Base-by-base conservation (phyloP, 2,329 filamentous ascomycete species). In the Diplodia scrobiculata region DNA sequence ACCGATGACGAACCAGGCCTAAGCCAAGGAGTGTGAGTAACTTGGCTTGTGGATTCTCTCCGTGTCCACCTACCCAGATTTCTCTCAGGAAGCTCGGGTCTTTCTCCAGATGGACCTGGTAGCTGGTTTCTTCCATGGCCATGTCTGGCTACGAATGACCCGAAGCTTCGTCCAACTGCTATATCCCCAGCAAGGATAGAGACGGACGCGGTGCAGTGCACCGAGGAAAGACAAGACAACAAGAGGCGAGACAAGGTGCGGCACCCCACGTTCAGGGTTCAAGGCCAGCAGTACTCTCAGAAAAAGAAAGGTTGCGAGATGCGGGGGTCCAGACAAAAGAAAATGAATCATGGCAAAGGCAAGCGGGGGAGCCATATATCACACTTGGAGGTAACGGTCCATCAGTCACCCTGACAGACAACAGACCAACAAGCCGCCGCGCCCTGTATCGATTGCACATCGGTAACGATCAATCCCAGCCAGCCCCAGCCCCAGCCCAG, bases 1-100 rank as follows among this genome's bases (percentile, higher is more conserved):
- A 1, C 78, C 78, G 29, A 78, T 59, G 1, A 67, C 72, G 51
- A 74, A 80, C 21, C 62, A 64, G 1, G 62, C 45, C 59, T 63
- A 19, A 5, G 29, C 3, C 19, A n/a, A 36, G 11, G 2, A 29
- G 29, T 1, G 27, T 60, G 0, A 59, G 36, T 29, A 5, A 19
- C 5, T 4, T 19, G 54, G n/a, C 25, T 25, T 25, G 25, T 4
- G 25, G 10, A 17, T 14, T 11, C 10, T 36, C 2, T 21, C 27
- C 3, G 34, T 10, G 9, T 11, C 5, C 1, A 25, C 47, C 9
- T 51, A 63, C 62, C 62, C 62, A 64, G 14, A 64, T 54, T 11
- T 64, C 62, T 11, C 13, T n/a, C 5, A 64, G 27, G 25, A 53
- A 64, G 14, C 29, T 34, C 3, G 25, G 7, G 17, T 64, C 62